Conservation (phyloP, 73 alveolate species). For the Paramecium sonneborni region DNA sequence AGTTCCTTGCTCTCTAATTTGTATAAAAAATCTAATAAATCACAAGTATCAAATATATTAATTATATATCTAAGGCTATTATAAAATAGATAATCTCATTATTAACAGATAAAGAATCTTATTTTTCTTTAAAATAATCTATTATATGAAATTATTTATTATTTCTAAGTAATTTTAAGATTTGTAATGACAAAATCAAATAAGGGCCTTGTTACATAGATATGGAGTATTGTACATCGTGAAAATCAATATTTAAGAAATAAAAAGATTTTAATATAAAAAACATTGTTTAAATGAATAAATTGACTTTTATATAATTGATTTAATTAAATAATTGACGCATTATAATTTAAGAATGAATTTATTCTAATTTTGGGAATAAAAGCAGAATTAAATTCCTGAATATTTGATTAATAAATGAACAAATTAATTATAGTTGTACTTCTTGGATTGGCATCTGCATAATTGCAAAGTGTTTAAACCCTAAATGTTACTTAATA, state of each 20-base stretch:
- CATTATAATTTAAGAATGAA: not conserved
- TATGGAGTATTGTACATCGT: not conserved
- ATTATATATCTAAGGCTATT: not conserved
- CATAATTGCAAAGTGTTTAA: not conserved
- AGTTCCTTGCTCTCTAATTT: not conserved
- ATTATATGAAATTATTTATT: not conserved
- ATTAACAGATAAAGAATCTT: not conserved
- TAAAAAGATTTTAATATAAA: not conserved
- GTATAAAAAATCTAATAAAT: not conserved
- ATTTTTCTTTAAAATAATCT: not conserved
- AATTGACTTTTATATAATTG: not conserved
- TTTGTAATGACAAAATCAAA: not conserved
- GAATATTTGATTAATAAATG: not conserved
- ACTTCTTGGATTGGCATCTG: constrained; percentile 8
- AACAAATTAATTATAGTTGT: not conserved
- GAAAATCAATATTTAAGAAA: not conserved
- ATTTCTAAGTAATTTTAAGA: not conserved
- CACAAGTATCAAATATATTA: not conserved
- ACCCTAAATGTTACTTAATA: constrained; percentile 23
- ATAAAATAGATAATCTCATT: not conserved
- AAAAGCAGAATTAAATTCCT: not conserved
- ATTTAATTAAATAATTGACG: not conserved
- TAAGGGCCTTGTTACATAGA: not conserved
- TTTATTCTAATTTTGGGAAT: not conserved
- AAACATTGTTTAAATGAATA: not conserved